These are phyloP conservation scores for Daldinia vernicosa DNA, from an alignment of 495 filamentous ascomycete genomes.

Conservation along the genomic window DNA sequence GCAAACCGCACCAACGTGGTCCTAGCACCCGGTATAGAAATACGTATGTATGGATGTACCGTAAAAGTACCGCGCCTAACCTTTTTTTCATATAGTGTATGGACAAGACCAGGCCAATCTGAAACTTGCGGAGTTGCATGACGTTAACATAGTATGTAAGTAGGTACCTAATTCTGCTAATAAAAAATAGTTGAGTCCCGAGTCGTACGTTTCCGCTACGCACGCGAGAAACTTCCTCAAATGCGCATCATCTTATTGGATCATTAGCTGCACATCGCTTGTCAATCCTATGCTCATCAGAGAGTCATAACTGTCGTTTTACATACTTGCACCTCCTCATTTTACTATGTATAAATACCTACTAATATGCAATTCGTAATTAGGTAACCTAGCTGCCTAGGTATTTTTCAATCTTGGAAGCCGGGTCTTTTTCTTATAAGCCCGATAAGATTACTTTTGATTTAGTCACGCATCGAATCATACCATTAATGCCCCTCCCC, in stretches of 20 bases:
- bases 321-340: slow-evolving; percentile 1
- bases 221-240: slow-evolving; percentile 49
- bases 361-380: not conserved
- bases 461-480: not conserved
- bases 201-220: slow-evolving; percentile 35
- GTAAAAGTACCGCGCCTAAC: slow-evolving; percentile 8
- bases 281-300: slow-evolving; percentile 20
- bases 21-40: slow-evolving; percentile 6
- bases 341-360: not conserved
- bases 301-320: slow-evolving; percentile 23
- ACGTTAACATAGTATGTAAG: too few relatives aligned
- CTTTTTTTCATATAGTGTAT: not conserved
- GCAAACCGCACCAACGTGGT: slow-evolving; percentile 30
- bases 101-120: slow-evolving; percentile 25
- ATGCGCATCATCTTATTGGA: slow-evolving; percentile 33
- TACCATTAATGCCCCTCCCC: not conserved
- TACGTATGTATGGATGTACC: slow-evolving; percentile 15
- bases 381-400: too few relatives aligned
- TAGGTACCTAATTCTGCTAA: too few relatives aligned
- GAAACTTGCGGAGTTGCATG: slow-evolving; percentile 42
- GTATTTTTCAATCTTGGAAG: not conserved
- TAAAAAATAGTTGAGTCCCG: slow-evolving; percentile 30
- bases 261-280: slow-evolving; percentile 6
- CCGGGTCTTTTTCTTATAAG: not conserved
- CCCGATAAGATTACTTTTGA: not conserved